Evolutionary conservation across 805 yeast species (phyloP).

Genomic region (Barnettozyma sucrosica): DNA sequence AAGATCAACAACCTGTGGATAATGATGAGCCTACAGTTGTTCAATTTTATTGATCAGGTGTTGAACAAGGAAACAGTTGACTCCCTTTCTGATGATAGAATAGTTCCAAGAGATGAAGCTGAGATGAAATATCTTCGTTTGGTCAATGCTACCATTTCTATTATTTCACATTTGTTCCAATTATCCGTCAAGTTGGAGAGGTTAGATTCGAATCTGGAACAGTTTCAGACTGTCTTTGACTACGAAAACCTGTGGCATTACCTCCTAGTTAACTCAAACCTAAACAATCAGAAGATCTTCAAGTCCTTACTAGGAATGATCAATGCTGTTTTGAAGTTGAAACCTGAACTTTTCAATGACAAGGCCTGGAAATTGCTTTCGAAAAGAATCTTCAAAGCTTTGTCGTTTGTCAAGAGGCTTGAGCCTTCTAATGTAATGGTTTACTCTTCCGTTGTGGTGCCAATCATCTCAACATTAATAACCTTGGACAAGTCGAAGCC

Average conservation of each 20-base stretch:
- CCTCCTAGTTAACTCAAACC: constrained; percentile 28
- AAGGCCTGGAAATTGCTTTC: constrained; percentile 28
- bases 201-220: constrained; percentile 18
- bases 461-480: constrained; percentile 43
- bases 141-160: constrained; percentile 41
- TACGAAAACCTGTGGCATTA: constrained; percentile 42
- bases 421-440: constrained; percentile 33
- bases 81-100: constrained; percentile 71
- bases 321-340: constrained; percentile 25
- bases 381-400: constrained; percentile 29
- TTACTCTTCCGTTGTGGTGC: constrained; percentile 41
- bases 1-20: constrained; percentile 56
- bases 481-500: constrained; percentile 40
- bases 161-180: constrained; percentile 36
- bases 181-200: constrained; percentile 17
- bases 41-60: constrained; percentile 48
- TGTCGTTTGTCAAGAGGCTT: constrained; percentile 26
- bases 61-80: constrained; percentile 52
- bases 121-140: constrained; percentile 57
- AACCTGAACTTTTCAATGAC: constrained; percentile 18
- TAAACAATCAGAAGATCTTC: constrained; percentile 37
- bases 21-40: constrained; percentile 48
- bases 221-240: constrained; percentile 30
- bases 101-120: constrained; percentile 60
- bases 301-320: constrained; percentile 36